Evolutionary conservation across 108 stramenopile genomes (phyloP).

Genomic region (Parmales sp.): DNA sequence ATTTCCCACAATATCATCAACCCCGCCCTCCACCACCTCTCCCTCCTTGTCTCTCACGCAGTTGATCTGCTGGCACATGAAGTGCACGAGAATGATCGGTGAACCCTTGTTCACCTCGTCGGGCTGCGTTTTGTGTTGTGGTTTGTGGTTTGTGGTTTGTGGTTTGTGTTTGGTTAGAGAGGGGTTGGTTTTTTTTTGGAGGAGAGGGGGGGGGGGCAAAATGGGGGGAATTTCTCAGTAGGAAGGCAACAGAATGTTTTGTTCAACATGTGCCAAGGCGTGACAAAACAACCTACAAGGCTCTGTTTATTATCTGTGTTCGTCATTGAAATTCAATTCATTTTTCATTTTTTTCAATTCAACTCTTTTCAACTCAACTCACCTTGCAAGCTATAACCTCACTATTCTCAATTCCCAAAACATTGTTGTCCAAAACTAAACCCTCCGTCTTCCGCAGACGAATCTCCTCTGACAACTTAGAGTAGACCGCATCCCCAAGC

Average conservation of each 20-base stretch:
- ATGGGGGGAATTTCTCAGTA: neutral
- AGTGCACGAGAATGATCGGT: constrained; percentile 81
- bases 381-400: constrained; percentile 83
- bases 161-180: neutral
- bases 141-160: neutral
- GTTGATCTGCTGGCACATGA: constrained; percentile 98
- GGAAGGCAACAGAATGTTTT: constrained; percentile 16
- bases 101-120: constrained; percentile 75
- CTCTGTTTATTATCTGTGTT: constrained; percentile 2
- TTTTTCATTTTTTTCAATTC: neutral
- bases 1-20: constrained; percentile 83
- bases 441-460: constrained; percentile 77
- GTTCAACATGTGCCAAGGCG: neutral
- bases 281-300: neutral
- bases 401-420: constrained; percentile 86
- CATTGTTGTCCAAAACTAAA: constrained; percentile 79
- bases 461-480: constrained; percentile 74
- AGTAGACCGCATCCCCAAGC: constrained; percentile 78
- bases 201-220: too few species aligned
- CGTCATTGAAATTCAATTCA: neutral
- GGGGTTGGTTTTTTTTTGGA: neutral
- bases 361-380: neutral
- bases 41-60: constrained; percentile 85
- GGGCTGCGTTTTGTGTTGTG: constrained; percentile 6
- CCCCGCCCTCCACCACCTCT: constrained; percentile 76